A percentile compares a stretch with the other conserved stretches of the same genome.
These are phyloP conservation scores for Botrytis fragariae DNA, from an alignment of 2,329 filamentous ascomycete genomes.

Conservation along the genomic window DNA sequence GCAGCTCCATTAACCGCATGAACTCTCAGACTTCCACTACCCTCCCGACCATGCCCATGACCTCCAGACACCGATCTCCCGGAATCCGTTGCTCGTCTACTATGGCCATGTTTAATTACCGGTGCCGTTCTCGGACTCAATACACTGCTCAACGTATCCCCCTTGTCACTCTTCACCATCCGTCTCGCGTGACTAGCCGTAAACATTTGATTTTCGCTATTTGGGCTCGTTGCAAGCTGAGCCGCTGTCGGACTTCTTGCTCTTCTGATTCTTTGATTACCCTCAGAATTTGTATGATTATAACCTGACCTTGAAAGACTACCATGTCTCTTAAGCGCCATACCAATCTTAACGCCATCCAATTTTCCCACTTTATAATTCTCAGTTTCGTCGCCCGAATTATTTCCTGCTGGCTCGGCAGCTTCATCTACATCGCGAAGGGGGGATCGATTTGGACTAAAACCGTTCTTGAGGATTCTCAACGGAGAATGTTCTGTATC, in stretches of 20 bases:
- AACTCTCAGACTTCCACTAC: background rate
- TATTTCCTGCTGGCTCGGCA: slow-evolving; percentile 40
- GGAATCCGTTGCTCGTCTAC: slow-evolving; percentile 36
- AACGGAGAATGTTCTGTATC: slow-evolving; percentile 55
- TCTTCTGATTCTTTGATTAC: slow-evolving; percentile 28
- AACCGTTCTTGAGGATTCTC: slow-evolving; percentile 50
- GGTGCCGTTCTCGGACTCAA: slow-evolving; percentile 60
- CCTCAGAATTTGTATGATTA: slow-evolving; percentile 29
- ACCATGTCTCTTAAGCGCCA: slow-evolving; percentile 36
- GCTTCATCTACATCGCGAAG: slow-evolving; percentile 39
- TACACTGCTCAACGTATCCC: slow-evolving; percentile 54
- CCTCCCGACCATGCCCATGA: slow-evolving; percentile 18
- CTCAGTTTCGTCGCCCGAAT: slow-evolving; percentile 38
- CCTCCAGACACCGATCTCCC: slow-evolving; percentile 32
- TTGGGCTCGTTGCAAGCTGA: slow-evolving; percentile 51
- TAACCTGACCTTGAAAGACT: slow-evolving; percentile 33
- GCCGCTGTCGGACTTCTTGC: slow-evolving; percentile 44
- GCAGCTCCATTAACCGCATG: background rate
- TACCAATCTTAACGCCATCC: slow-evolving; percentile 36
- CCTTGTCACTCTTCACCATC: slow-evolving; percentile 62
- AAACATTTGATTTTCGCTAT: slow-evolving; percentile 60
- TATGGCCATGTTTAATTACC: slow-evolving; percentile 49
- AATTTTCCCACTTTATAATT: slow-evolving; percentile 33
- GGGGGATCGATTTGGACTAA: slow-evolving; percentile 48
- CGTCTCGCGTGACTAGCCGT: slow-evolving; percentile 63